A percentile compares a stretch with the other conserved stretches of the same genome.
Evolutionary conservation across 768 basidiomycete species (phyloP).

Genomic region (Daedalea quercina): DNA sequence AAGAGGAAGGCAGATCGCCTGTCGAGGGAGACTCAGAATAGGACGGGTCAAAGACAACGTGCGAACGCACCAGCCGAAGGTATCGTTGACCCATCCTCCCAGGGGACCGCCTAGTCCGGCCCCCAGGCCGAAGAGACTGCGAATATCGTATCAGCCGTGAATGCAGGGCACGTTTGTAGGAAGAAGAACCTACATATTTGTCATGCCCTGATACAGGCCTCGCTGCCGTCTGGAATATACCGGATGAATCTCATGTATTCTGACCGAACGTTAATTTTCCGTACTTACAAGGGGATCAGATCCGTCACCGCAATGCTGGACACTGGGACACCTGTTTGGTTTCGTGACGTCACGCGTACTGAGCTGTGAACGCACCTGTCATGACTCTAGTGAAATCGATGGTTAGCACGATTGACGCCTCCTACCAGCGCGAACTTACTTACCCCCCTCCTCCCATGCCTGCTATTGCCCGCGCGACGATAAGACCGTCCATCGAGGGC

Average conservation of each 20-base stretch:
- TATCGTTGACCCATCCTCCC: conserved; percentile 82
- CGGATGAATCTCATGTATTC: neutral
- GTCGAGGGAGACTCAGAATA: conserved; percentile 3
- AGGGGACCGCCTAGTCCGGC: conserved; percentile 74
- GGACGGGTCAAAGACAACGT: neutral
- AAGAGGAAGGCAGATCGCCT: conserved; percentile 86
- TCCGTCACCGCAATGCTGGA: conserved; percentile 82
- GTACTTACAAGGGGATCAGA: conserved; percentile 76
- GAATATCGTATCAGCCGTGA: conserved; percentile 1
- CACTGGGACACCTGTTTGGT: conserved; percentile 38
- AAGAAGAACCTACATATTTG: conserved; percentile 60
- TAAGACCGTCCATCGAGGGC: conserved; percentile 77
- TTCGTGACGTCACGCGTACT: conserved; percentile 14
- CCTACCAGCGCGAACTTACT: conserved; percentile 24
- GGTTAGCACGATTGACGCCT: conserved; percentile 17
- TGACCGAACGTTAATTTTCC: neutral
- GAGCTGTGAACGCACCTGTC: conserved; percentile 50
- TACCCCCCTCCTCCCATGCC: conserved; percentile 92
- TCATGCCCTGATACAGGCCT: conserved; percentile 88
- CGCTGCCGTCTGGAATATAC: conserved; percentile 62
- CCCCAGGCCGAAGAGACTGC: conserved; percentile 78
- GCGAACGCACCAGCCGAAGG: conserved; percentile 67
- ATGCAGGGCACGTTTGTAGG: neutral
- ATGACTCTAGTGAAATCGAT: conserved; percentile 52
- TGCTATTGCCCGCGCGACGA: conserved; percentile 76